Evolutionary conservation across 129 eudicot genomes (phyloP).

Genomic region (Oenanthe sinensis): DNA sequence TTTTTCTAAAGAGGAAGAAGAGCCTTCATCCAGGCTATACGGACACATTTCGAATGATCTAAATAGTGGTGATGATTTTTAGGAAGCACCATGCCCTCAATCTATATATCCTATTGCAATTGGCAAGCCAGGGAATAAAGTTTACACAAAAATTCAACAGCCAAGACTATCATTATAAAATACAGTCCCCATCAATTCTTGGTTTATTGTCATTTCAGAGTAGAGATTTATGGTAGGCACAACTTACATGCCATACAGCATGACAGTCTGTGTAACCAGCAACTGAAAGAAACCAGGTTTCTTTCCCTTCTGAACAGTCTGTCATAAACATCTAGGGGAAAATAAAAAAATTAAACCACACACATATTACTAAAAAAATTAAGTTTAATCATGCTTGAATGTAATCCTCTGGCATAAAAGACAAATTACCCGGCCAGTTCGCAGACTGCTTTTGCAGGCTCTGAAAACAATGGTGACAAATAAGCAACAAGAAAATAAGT

Average conservation of each 20-base stretch:
- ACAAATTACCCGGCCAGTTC: background rate
- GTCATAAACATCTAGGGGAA: constrained; percentile 70
- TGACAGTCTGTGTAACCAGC: constrained; percentile 94
- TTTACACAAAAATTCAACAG: background rate
- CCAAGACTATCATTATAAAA: background rate
- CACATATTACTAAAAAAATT: background rate
- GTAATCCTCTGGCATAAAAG: background rate
- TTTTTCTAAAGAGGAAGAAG: background rate
- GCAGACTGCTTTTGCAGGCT: background rate
- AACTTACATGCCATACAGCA: constrained; percentile 98
- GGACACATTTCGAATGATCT: background rate
- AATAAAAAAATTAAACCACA: constrained; percentile 1
- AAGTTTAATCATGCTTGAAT: background rate
- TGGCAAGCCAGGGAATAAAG: background rate
- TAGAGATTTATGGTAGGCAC: background rate
- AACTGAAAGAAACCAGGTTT: constrained; percentile 85
- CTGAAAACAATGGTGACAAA: background rate
- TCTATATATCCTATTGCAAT: background rate
- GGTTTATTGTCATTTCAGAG: background rate
- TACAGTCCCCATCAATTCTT: background rate
- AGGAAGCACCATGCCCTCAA: too few species aligned
- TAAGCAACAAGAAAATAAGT: background rate
- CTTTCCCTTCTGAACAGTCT: constrained; percentile 84
- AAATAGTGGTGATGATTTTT: background rate
- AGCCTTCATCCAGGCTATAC: background rate